These are phyloP conservation scores for Heterobasidion parviporum DNA, from an alignment of 1,284 basidiomycete species.

Conservation along the genomic window DNA sequence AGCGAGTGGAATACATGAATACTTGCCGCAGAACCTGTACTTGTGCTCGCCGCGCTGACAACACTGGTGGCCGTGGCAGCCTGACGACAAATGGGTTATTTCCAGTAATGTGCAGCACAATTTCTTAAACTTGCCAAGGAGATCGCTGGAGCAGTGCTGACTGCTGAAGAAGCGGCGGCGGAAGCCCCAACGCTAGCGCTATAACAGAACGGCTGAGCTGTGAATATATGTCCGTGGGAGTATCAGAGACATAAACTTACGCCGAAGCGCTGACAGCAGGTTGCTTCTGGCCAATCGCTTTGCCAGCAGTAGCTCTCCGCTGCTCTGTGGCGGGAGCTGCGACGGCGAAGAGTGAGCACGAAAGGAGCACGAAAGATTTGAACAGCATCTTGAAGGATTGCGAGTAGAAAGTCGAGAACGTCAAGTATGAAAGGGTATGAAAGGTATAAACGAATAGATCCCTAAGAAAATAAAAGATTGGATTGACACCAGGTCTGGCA, in stretches of 20 bases:
- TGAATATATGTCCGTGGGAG: too few species aligned
- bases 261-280: too few species aligned
- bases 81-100: too few species aligned
- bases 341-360: constrained; percentile 14
- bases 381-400: constrained; percentile 20
- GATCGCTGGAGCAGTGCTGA: too few species aligned
- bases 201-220: constrained; percentile 4
- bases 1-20: too few species aligned
- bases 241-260: too few species aligned
- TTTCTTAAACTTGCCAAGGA: too few species aligned
- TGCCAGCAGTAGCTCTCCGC: constrained; percentile 1
- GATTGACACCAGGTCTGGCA: constrained; percentile 27
- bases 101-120: too few species aligned
- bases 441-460: constrained; percentile 15
- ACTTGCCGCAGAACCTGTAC: too few species aligned
- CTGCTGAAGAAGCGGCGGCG: neutral
- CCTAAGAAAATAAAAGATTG: constrained; percentile 15
- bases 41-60: too few species aligned
- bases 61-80: too few species aligned
- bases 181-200: neutral
- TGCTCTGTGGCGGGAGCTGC: neutral
- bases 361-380: constrained; percentile 20
- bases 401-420: constrained; percentile 7
- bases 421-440: constrained; percentile 13
- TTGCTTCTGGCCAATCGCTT: too few species aligned